Base-by-base conservation (phyloP, 2,329 filamentous ascomycete species). In the Phyllosticta capitalensis region DNA sequence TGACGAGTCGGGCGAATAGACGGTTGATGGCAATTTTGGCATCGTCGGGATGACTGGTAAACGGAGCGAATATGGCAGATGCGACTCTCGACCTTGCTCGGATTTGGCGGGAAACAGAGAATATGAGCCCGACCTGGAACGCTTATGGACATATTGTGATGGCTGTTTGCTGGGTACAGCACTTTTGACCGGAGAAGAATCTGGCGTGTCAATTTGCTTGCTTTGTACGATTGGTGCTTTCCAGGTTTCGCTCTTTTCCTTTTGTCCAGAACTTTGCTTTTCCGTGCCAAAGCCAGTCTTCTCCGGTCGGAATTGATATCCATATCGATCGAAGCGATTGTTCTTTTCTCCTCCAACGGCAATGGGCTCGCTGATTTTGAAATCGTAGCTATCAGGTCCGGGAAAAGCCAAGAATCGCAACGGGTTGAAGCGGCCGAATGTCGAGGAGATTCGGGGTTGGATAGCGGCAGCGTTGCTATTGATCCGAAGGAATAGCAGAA, bases 401-500 rank as follows among this genome's bases (percentile, higher is more conserved):
- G 75, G 79, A 56, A 80, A 74, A 33, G 76, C 72, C 54, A 81
- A 77, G 54, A 60, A 53, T n/a, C 58, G 30, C 56, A 74, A 74
- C 55, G 79, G 75, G 74, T 79, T 66, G 70, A 76, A 66, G 76
- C 79, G 64, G 17, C 58, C 56, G 1, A 63, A 54, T n/a, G 64
- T 66, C 65, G 72, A 77, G 77, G 71, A 77, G 74, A 54, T 75
- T 74, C 65, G 76, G 74, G 59, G 71, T 71, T 79, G 73, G 62
- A 79, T 78, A 55, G 84, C 82, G 24, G 81, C 81, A 12, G 80
- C 78, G 12, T 80, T 76, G 14, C 79, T 82, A 63, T 83, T 86
- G 2, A 84, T 83, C 63, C 86, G 81, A 55, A 89, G 76, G 65
- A 88, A 86, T 9, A 89, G 74, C 65, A 88, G 85, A 22, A 88